These are phyloP conservation scores for Diplotaxis tenuifolia DNA, from an alignment of 345 rosid species.

Conservation along the genomic window DNA sequence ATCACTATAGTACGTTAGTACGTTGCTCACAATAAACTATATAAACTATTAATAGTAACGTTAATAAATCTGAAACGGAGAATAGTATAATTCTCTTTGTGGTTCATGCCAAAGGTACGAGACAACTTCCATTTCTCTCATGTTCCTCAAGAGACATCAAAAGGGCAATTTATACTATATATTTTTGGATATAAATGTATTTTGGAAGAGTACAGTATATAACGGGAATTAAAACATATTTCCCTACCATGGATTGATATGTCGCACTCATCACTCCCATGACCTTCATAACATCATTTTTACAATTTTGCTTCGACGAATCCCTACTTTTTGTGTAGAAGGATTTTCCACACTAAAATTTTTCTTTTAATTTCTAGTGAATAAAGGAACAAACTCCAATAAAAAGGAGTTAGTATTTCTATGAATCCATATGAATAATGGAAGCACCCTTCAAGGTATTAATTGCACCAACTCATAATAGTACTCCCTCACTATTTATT, in stretches of 20 bases:
- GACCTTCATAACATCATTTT: constrained; percentile 23
- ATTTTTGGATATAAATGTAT: neutral
- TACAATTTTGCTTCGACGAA: constrained; percentile 8
- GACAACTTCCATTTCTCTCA: constrained; percentile 20
- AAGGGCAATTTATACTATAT: neutral
- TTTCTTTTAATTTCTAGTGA: neutral
- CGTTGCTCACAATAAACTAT: neutral
- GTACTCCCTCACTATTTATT: constrained; percentile 13
- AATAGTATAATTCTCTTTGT: neutral
- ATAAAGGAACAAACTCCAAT: constrained; percentile 13
- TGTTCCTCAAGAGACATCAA: neutral
- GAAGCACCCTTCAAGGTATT: neutral
- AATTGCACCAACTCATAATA: constrained; percentile 9
- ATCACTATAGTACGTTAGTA: neutral
- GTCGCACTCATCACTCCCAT: constrained; percentile 67
- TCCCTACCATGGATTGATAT: constrained; percentile 21
- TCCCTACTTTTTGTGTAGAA: neutral
- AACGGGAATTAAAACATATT: constrained; percentile 12
- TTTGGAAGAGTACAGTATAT: neutral
- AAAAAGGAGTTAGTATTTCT: neutral
- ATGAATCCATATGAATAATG: constrained; percentile 9
- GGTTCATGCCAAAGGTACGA: constrained; percentile 24
- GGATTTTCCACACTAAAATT: neutral
- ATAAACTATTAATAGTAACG: constrained; percentile 10
- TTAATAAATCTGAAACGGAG: neutral